phyloP scores from a whole-genome alignment of 2,329 filamentous ascomycete species.

The Epichloe scottii region DNA sequence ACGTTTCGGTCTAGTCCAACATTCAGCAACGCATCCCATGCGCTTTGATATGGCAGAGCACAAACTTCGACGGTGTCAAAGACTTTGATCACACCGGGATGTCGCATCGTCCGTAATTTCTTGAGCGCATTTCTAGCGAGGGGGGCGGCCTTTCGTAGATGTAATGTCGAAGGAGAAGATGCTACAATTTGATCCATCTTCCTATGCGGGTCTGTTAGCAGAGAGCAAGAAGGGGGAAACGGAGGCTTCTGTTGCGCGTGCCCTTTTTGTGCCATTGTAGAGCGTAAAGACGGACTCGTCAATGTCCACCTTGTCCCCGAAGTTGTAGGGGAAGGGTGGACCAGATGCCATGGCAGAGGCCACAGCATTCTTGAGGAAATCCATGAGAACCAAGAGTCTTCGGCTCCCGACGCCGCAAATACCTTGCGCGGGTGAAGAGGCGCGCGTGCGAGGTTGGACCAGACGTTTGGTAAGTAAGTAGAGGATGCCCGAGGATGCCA shows the following conservation, averaged over 20 bases:
- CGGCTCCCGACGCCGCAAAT: not conserved
- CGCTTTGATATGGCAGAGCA: not conserved
- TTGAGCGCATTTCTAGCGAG: constrained; percentile 88
- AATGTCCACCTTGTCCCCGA: constrained; percentile 84
- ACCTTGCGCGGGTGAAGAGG: not conserved
- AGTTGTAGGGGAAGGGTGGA: constrained; percentile 81
- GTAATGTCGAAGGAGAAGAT: constrained; percentile 91
- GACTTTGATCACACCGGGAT: constrained; percentile 90
- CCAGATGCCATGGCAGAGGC: constrained; percentile 94
- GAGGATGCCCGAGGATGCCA: too few species aligned
- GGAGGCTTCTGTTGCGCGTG: constrained; percentile 20
- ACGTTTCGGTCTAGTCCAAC: constrained; percentile 62
- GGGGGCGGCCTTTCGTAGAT: constrained; percentile 65
- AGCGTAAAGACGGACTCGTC: constrained; percentile 95
- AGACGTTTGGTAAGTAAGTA: too few species aligned
- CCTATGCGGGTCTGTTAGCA: constrained; percentile 36
- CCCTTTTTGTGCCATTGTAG: constrained; percentile 84
- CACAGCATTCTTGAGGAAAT: constrained; percentile 95
- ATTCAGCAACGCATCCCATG: constrained; percentile 12
- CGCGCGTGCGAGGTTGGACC: not conserved
- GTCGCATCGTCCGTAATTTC: constrained; percentile 83
- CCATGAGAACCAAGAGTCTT: constrained; percentile 45
- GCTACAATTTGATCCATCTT: constrained; percentile 88
- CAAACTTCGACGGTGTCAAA: constrained; percentile 81
- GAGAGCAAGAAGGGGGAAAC: too few species aligned